phyloP scores from a whole-genome alignment of 192 early-diverging fungal genomes.

The Mortierella hygrophila region DNA sequence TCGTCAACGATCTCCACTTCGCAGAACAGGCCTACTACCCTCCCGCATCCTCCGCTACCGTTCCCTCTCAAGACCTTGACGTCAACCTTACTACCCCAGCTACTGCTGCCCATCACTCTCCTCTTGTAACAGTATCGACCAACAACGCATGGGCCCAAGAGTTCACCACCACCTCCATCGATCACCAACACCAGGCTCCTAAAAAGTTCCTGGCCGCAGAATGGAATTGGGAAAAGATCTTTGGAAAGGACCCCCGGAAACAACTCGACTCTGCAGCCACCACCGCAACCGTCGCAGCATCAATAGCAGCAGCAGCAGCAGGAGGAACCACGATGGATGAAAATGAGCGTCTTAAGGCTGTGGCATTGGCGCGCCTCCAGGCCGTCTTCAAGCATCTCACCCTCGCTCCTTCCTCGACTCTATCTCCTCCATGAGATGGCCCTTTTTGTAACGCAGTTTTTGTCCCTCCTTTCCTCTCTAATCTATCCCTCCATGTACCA shows the following conservation, averaged over 20 bases:
- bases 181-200: not conserved
- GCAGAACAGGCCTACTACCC: conserved; percentile 51
- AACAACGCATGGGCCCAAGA: conserved; percentile 24
- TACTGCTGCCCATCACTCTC: not conserved
- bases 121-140: not conserved
- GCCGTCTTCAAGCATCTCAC: conserved; percentile 46
- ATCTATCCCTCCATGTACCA: not conserved
- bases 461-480: not conserved
- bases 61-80: not conserved
- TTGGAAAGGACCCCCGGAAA: conserved; percentile 46
- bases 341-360: conserved; percentile 27
- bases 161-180: conserved; percentile 8
- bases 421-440: not conserved
- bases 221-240: conserved; percentile 53
- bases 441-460: not conserved
- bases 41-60: conserved; percentile 21
- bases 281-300: not conserved
- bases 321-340: not conserved
- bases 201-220: conserved; percentile 30
- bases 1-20: conserved; percentile 38
- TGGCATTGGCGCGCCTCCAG: conserved; percentile 44
- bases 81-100: not conserved
- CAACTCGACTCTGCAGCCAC: not conserved
- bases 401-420: not conserved
- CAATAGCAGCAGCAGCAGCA: conserved; percentile 10